Evolutionary conservation across 768 basidiomycete species (phyloP), one percentile per base, ranked within the genome.

Genomic region (Boletus subparvulus): DNA sequence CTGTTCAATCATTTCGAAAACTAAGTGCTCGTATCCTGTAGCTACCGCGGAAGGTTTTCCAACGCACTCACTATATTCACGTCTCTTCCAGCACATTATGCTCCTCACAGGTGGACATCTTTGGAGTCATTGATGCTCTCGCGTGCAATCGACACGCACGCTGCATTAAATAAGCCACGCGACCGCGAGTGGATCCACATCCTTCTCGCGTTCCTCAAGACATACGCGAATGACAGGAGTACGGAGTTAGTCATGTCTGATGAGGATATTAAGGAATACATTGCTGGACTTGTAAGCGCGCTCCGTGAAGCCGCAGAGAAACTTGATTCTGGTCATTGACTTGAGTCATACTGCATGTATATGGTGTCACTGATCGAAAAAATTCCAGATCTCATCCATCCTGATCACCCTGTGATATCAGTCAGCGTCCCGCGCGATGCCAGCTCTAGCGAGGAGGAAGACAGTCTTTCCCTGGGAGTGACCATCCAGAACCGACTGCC

Each of bases 51-150:
- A 36, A 83, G 84, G 16, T 74, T 86, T 32, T 69, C 76, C 7
- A 78, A 75, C 19, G 92, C 93, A 6, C 75, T 91, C 26, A 77
- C 82, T 24, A 84, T 87, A 41, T 95, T 85, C 67, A 80, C 83
- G 0, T 88, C 88, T 3, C 78, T 96, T n/a, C 89, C 93, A 1
- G 88, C 87, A 11, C 91, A 93, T 65, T 94, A 93, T 70, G 84
- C 86, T 0, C 88, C 89, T 8, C 87, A 90, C 68, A 79, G 79
- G 66, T 94, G 92, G 92, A 81, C 84, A 26, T 86, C 87, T 10
- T 73, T 94, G 44, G 88, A 94, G 65, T 86, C 86, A 3, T 84
- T 84, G 61, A 90, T 92, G 83, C 80, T 93, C 19, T 85, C 84
- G 13, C 80, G 80, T 47, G 89, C 90, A 1, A 74, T 95, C 39